phyloP scores from a whole-genome alignment of 306 rosid species.

The Prinsepia uniflora region DNA sequence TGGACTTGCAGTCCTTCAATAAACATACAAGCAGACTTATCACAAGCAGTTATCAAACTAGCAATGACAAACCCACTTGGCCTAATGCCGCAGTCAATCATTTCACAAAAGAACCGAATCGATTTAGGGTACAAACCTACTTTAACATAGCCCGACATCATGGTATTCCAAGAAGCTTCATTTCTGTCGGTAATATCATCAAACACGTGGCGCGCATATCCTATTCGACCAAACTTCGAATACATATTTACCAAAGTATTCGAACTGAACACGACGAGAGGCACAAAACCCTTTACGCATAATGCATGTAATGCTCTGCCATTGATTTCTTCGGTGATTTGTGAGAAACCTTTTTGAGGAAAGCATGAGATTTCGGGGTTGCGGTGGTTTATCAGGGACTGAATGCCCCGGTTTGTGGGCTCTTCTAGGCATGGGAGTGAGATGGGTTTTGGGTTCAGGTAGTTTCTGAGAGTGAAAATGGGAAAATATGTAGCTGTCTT shows the following conservation, averaged over 20 bases:
- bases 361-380: conserved; percentile 62
- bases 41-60: conserved; percentile 76
- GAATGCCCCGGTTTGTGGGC: conserved; percentile 25
- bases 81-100: conserved; percentile 36
- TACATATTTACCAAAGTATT: conserved; percentile 77
- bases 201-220: conserved; percentile 50
- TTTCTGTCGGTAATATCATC: conserved; percentile 58
- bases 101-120: conserved; percentile 50
- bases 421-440: conserved; percentile 39
- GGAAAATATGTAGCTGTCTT: conserved; percentile 16
- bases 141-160: conserved; percentile 75
- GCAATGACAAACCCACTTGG: conserved; percentile 65
- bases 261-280: conserved; percentile 41
- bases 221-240: conserved; percentile 47
- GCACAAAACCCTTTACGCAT: conserved; percentile 53
- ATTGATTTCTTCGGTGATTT: conserved; percentile 43
- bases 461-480: conserved; percentile 19
- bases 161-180: conserved; percentile 86
- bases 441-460: conserved; percentile 21
- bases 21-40: conserved; percentile 58
- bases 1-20: conserved; percentile 69
- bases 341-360: conserved; percentile 67
- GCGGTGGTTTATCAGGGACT: conserved; percentile 45
- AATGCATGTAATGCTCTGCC: conserved; percentile 74
- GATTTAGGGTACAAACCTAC: conserved; percentile 50